Evolutionary conservation across 768 basidiomycete species (phyloP), one percentile per base, ranked within the genome.

Genomic region (Rhodotorula babjevae): DNA sequence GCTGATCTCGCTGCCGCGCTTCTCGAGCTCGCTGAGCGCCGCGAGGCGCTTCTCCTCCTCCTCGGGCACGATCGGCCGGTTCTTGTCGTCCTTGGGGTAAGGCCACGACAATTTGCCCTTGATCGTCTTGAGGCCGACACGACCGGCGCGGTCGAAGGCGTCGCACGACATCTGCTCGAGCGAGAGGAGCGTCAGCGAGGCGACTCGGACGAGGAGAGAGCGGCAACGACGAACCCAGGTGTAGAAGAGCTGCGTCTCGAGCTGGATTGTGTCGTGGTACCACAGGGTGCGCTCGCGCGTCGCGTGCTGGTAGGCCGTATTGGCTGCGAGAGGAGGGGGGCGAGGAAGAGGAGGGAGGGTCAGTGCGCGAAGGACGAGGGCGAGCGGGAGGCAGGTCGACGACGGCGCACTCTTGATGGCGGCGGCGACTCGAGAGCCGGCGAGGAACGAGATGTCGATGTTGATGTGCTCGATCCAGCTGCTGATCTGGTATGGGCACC

Each of bases 381-480:
- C n/a, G 36, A 36, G 36, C 5, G 36, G 9, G 36, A 36, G 36
- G 36, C 5, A 4, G 5, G 36, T 9, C 36, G 36, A 5, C 36
- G 36, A 36, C 18, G 31, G 33, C 59, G 49, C 10, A 66, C 69
- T n/a, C 27, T 46, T 56, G 61, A 67, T 12, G 29, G 70, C 70
- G 1, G 57, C 25, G 19, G n/a, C 5, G 15, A 64, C 58, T 5
- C 67, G 50, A 10, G 67, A 50, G 5, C 71, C 71, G 1, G 63
- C 57, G 49, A 75, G 66, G 73, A 68, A 75, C 8, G 67, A 49
- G 27, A 63, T 63, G 11, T 55, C 40, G 23, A 75, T 18, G 67
- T 46, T 75, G 47, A 75, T 63, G 63, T 67, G 65, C 63, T 75
- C 73, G 53, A 65, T 58, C 67, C 66, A 75, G 55, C 57, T 65